Conservation (phyloP, 1,284 basidiomycete genomes). For the Rhodotorula sp. region DNA sequence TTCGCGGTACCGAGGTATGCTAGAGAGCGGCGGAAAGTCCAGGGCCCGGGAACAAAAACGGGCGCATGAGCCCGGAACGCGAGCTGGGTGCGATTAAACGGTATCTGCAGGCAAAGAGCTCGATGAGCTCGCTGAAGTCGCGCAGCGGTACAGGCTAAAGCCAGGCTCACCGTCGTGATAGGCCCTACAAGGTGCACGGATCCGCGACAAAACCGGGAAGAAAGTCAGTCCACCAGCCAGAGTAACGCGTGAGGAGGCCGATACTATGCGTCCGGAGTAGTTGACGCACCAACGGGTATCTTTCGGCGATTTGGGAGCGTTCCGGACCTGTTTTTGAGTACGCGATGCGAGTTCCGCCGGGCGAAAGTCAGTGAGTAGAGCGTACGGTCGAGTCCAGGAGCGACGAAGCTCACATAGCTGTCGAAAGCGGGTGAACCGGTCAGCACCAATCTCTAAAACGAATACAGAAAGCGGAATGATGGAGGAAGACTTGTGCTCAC, state of each 20-base stretch:
- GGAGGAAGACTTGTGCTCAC: conserved; percentile 12
- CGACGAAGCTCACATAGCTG: conserved; percentile 12
- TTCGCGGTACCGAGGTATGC: too few species aligned
- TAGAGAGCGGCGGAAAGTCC: too few species aligned
- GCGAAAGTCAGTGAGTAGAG: too few species aligned
- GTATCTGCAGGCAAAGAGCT: neutral
- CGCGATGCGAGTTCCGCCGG: neutral
- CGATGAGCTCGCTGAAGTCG: too few species aligned
- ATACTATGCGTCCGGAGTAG: too few species aligned
- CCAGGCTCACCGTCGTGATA: conserved; percentile 25
- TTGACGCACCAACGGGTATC: conserved; percentile 26
- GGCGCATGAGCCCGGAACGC: too few species aligned
- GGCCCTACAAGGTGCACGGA: conserved; percentile 5
- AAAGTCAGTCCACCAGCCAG: neutral
- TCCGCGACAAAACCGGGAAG: neutral
- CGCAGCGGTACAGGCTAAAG: neutral
- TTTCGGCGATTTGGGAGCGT: conserved; percentile 35
- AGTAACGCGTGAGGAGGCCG: too few species aligned
- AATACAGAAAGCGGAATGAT: too few species aligned
- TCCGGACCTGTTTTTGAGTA: conserved; percentile 15
- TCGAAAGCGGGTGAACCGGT: neutral
- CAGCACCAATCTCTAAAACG: neutral
- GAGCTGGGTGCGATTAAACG: neutral
- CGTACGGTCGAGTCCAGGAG: neutral
- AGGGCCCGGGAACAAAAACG: too few species aligned